Evolutionary conservation across 73 alveolate genomes (phyloP).

Genomic region (Tetrahymena malaccensis): DNA sequence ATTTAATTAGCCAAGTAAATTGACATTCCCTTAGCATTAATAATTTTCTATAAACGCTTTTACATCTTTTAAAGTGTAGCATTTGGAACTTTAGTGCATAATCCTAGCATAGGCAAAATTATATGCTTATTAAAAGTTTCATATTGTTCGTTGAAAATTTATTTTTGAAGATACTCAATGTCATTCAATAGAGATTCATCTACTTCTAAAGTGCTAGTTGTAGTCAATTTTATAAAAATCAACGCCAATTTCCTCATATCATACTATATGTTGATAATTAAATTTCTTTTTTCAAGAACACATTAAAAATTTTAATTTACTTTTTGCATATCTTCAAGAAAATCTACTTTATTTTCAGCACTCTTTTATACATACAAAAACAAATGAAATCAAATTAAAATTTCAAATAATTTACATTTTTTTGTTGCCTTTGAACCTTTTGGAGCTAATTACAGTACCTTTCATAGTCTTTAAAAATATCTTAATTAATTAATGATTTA

Average conservation of each 20-base stretch:
- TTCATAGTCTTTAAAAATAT: not conserved
- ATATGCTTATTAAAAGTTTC: not conserved
- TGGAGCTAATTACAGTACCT: not conserved
- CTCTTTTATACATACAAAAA: not conserved
- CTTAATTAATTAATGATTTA: not conserved
- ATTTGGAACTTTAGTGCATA: not conserved
- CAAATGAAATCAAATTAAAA: not conserved
- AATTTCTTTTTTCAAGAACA: not conserved
- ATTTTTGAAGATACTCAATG: not conserved
- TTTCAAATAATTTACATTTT: not conserved
- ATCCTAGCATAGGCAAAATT: not conserved
- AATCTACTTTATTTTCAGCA: not conserved
- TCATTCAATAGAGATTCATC: not conserved
- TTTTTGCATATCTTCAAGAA: not conserved
- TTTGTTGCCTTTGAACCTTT: not conserved
- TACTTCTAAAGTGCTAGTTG: not conserved
- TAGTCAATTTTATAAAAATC: not conserved
- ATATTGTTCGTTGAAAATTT: not conserved
- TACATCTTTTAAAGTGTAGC: not conserved
- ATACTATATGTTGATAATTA: not conserved
- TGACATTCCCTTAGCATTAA: not conserved
- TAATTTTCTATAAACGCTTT: not conserved
- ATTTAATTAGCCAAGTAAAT: not conserved
- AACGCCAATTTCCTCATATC: not conserved
- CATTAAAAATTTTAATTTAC: too few relatives aligned